Conservation (phyloP, 75 land plant genomes). For the Chamaecyparis obtusa region DNA sequence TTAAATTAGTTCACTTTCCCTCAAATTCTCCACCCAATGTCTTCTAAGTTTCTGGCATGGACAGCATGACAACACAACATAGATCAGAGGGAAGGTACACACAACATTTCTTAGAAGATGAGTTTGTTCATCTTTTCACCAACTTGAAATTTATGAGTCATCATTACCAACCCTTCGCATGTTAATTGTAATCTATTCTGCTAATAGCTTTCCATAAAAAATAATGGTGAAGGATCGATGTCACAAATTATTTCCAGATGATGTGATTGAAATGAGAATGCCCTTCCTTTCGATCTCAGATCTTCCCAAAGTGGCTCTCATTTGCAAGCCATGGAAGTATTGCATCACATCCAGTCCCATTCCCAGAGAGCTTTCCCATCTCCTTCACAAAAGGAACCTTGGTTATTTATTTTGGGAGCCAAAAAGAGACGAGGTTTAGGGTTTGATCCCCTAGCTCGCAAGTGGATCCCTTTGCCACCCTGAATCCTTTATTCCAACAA, state of each 20-base stretch:
- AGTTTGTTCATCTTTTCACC: too few relatives aligned
- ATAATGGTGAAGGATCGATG: neutral
- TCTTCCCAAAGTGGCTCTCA: neutral
- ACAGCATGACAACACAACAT: too few relatives aligned
- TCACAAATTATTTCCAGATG: neutral
- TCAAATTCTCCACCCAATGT: too few relatives aligned
- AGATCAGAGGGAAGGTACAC: too few relatives aligned
- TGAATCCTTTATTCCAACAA: neutral
- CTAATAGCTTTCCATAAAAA: too few relatives aligned
- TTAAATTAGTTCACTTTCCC: too few relatives aligned
- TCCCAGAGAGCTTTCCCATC: neutral
- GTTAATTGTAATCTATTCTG: too few relatives aligned
- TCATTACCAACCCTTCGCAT: too few relatives aligned
- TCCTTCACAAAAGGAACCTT: neutral
- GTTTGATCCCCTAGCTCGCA: conserved; percentile 21
- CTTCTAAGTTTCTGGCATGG: too few relatives aligned
- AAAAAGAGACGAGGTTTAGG: neutral
- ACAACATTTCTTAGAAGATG: too few relatives aligned
- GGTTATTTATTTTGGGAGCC: neutral
- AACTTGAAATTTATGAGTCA: too few relatives aligned
- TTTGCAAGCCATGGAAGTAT: neutral
- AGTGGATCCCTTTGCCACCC: conserved; percentile 16
- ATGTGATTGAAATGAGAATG: neutral
- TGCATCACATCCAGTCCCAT: neutral
- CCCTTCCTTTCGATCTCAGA: neutral